Conservation (phyloP, 1,284 basidiomycete species). For the Irpex lacteus region DNA sequence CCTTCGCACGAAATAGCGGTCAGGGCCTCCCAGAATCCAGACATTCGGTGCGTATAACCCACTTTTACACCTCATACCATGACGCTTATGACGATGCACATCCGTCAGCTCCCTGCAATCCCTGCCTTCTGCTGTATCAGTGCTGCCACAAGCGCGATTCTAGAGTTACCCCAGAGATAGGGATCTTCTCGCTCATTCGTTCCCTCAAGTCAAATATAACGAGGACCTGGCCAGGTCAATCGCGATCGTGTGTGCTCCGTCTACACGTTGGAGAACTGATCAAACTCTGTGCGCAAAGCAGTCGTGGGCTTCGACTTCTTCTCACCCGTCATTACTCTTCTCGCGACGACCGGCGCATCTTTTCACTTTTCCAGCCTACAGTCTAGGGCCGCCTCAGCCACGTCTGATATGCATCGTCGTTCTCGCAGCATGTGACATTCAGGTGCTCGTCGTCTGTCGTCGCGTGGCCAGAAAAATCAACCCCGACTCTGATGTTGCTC, state of each 20-base stretch:
- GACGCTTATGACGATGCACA: background rate
- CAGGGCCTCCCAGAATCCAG: background rate
- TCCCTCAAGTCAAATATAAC: background rate
- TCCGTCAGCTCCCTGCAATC: background rate
- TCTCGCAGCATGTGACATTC: background rate
- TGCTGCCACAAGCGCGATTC: background rate
- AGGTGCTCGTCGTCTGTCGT: background rate
- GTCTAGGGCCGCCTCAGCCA: background rate
- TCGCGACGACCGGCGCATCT: background rate
- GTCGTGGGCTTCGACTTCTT: background rate
- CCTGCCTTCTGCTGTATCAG: background rate
- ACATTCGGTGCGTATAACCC: background rate
- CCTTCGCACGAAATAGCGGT: background rate
- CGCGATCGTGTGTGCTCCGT: background rate
- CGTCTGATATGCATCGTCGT: background rate
- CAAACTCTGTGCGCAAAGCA: background rate
- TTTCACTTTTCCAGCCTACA: background rate
- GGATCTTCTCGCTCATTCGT: background rate
- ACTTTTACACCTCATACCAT: background rate
- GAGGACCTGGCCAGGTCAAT: background rate
- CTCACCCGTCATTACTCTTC: background rate
- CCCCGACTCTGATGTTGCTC: background rate
- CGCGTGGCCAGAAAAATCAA: background rate
- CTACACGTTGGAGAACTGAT: background rate
- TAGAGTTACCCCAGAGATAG: background rate